Base-by-base conservation (phyloP, 192 early-diverging fungal species). In the Coemansia sp. region DNA sequence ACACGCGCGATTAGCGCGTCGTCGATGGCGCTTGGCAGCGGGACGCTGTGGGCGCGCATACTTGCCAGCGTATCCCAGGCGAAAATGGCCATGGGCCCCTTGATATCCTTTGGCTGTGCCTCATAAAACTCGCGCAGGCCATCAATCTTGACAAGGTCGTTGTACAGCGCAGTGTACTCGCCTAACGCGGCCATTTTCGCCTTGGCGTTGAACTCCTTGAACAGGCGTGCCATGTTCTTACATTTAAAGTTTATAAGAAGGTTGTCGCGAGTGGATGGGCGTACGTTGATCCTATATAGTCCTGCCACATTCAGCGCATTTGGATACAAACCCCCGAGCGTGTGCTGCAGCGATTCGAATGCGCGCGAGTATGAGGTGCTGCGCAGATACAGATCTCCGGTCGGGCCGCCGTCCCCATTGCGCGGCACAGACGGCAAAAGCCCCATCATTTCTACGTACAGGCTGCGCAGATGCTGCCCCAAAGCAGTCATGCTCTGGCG, bases 281-380 rank as follows among this genome's bases (percentile, higher is more conserved):
- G 73, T 55, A 77, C 68, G 35, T 71, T 63, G 10, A 84, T 44
- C 23, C 71, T 67, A 43, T 69, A 71, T 43, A 59, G 14, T 9
- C 58, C 58, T 41, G 44, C 44, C 12, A 45, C 52, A 10, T 38
- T 52, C 11, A 63, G 45, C 24, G 59, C 34, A 24, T 45, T 41
- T 1, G 90, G 88, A 66, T 86, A 88, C 68, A 92, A 71, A 0
- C 90, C 89, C 15, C 81, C 75, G 34, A 92, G 56, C 6, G 87
- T 64, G 63, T 87, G 86, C 64, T 90, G 88, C 38, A 92, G 76
- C n/a, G 84, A 87, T 70, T 90, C 90, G 58, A 92, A 75, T 4
- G 90, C 84, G 41, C 90, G 84, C 2, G 85, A 70, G 69, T 85
- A 90, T 41, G 80, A 84, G 18, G 89, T 85, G 26, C 79, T 77